These are phyloP conservation scores for Pleomassaria siparia DNA, from an alignment of 2,329 filamentous ascomycete genomes.

Conservation along the genomic window DNA sequence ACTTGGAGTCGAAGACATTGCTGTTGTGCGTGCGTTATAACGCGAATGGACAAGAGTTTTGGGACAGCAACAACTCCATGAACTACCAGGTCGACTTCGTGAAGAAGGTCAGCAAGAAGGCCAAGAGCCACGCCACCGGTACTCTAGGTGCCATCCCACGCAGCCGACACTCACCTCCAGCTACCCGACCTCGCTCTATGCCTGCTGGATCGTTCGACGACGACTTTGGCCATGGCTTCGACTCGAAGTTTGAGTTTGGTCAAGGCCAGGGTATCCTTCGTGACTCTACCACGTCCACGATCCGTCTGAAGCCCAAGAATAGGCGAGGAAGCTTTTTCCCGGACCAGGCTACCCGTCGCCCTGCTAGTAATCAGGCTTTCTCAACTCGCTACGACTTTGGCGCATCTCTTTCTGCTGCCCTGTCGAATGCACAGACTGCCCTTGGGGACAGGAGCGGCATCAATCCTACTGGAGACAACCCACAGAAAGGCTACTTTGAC, in stretches of 20 bases:
- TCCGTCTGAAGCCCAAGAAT: conserved; percentile 71
- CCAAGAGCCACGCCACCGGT: conserved; percentile 39
- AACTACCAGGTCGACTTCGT: conserved; percentile 96
- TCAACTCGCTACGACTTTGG: conserved; percentile 95
- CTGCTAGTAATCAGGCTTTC: conserved; percentile 69
- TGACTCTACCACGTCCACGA: conserved; percentile 59
- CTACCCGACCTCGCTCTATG: conserved; percentile 51
- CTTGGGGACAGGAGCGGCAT: conserved; percentile 59
- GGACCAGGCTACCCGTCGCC: conserved; percentile 53
- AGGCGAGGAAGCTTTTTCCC: conserved; percentile 63
- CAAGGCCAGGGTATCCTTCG: conserved; percentile 50
- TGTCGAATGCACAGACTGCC: conserved; percentile 70
- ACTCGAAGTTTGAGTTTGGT: conserved; percentile 50
- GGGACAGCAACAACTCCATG: conserved; percentile 86
- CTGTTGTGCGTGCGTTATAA: conserved; percentile 89
- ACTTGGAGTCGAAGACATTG: conserved; percentile 89
- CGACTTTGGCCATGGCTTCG: conserved; percentile 64
- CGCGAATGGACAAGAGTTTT: conserved; percentile 81
- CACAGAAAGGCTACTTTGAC: conserved; percentile 34
- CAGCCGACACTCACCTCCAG: conserved; percentile 51
- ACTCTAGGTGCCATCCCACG: conserved; percentile 55
- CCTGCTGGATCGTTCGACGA: conserved; percentile 63
- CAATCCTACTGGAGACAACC: conserved; percentile 28
- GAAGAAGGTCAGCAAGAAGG: conserved; percentile 69
- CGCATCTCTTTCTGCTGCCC: conserved; percentile 83